Evolutionary conservation across 352 stramenopile species (phyloP).

Genomic region (Globisporangium acanthophoron): DNA sequence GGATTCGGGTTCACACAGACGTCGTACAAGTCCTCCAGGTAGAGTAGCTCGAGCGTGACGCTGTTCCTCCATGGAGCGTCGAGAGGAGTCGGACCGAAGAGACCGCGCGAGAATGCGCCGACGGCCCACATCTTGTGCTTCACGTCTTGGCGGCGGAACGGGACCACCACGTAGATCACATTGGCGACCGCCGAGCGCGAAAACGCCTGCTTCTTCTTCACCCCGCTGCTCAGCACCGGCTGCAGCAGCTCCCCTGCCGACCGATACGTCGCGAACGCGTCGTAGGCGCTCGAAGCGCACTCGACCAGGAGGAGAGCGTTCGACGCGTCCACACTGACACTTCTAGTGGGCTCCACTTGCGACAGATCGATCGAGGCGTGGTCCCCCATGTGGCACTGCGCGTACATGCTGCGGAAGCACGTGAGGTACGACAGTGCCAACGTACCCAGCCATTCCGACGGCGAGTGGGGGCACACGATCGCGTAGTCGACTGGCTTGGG

Average conservation of each 20-base stretch:
- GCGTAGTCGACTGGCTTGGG: conserved; percentile 71
- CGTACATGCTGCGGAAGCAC: conserved; percentile 64
- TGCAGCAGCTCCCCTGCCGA: conserved; percentile 49
- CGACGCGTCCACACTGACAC: conserved; percentile 37
- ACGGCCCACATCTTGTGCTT: conserved; percentile 72
- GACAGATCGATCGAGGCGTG: conserved; percentile 46
- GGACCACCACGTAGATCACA: conserved; percentile 68
- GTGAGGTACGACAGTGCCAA: conserved; percentile 68
- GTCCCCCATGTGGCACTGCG: conserved; percentile 63
- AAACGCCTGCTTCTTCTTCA: conserved; percentile 60
- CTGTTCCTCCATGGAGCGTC: conserved; percentile 36
- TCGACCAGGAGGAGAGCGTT: conserved; percentile 58
- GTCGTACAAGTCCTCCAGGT: conserved; percentile 67
- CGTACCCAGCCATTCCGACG: conserved; percentile 62
- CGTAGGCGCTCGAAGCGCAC: conserved; percentile 36
- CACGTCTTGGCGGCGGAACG: conserved; percentile 53
- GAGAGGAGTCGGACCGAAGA: conserved; percentile 36
- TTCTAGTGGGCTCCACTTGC: conserved; percentile 27
- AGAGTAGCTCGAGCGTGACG: conserved; percentile 65
- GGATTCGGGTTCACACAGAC: conserved; percentile 56
- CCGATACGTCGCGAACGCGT: conserved; percentile 66
- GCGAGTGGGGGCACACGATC: conserved; percentile 66
- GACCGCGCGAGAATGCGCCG: conserved; percentile 50
- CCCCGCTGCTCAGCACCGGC: conserved; percentile 37
- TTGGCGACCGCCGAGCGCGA: conserved; percentile 53